These are phyloP conservation scores for Pleoardoris graminearum DNA, from an alignment of 2,329 filamentous ascomycete species.

Conservation along the genomic window DNA sequence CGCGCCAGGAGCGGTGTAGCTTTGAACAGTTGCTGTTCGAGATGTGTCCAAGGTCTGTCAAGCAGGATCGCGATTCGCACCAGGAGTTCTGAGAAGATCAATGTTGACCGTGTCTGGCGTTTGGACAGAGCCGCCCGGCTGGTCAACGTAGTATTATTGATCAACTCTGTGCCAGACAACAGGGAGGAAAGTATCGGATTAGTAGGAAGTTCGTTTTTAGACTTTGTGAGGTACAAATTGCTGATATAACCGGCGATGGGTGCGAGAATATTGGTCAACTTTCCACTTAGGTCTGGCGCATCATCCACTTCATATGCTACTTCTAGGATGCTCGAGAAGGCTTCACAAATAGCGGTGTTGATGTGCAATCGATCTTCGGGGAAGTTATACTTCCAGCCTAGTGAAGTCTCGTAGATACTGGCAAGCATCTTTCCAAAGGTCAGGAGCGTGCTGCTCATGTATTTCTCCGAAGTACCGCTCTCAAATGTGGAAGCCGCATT, in stretches of 20 bases:
- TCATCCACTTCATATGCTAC: conserved; percentile 77
- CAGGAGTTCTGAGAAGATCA: conserved; percentile 69
- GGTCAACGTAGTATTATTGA: conserved; percentile 51
- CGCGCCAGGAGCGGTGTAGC: conserved; percentile 75
- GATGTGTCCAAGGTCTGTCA: conserved; percentile 63
- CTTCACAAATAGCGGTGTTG: conserved; percentile 66
- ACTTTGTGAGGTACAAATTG: conserved; percentile 73
- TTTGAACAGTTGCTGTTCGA: conserved; percentile 82
- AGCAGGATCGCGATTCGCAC: conserved; percentile 70
- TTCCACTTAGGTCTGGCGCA: conserved; percentile 50
- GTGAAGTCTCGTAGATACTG: conserved; percentile 83
- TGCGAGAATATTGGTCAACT: conserved; percentile 66
- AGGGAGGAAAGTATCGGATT: conserved; percentile 76
- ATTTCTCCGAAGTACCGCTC: conserved; percentile 76
- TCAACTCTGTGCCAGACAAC: conserved; percentile 53
- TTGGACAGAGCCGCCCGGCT: conserved; percentile 50
- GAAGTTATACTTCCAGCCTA: conserved; percentile 79
- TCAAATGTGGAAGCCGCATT: conserved; percentile 55
- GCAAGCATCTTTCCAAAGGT: conserved; percentile 75
- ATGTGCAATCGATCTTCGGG: conserved; percentile 70
- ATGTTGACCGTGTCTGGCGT: conserved; percentile 64
- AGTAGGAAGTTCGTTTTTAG: conserved; percentile 71
- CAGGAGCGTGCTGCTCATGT: conserved; percentile 70
- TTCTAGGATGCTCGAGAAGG: conserved; percentile 71
- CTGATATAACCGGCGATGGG: conserved; percentile 76